Evolutionary conservation across 2,329 filamentous ascomycete species (phyloP).

Genomic region (Fusarium verrucosum): DNA sequence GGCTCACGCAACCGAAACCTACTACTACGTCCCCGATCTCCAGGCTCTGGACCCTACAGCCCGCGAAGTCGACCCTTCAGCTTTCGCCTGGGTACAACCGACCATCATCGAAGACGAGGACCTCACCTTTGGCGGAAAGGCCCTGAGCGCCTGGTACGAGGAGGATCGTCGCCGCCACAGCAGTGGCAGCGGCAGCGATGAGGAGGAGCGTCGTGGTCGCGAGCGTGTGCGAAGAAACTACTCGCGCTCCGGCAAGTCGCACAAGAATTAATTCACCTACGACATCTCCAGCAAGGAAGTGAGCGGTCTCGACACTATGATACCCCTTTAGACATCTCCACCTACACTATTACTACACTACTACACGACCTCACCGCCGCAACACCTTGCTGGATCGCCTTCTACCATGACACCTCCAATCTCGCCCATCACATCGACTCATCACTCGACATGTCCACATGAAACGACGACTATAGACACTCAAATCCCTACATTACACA

Average conservation of each 20-base stretch:
- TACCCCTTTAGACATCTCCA: constrained; percentile 30
- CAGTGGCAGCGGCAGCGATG: constrained; percentile 51
- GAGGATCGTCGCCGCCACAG: constrained; percentile 61
- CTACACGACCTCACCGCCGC: constrained; percentile 10
- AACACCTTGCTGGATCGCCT: constrained; percentile 15
- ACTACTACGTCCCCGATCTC: constrained; percentile 49
- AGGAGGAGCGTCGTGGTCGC: constrained; percentile 52
- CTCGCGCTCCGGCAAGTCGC: constrained; percentile 42
- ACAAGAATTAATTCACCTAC: constrained; percentile 44
- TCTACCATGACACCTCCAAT: constrained; percentile 9
- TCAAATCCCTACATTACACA: background rate
- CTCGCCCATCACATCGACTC: constrained; percentile 18
- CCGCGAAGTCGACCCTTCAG: constrained; percentile 48
- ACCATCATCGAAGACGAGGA: constrained; percentile 70
- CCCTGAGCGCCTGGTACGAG: constrained; percentile 68
- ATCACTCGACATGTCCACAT: constrained; percentile 27
- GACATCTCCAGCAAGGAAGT: constrained; percentile 4
- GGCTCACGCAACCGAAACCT: constrained; percentile 42
- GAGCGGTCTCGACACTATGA: constrained; percentile 32
- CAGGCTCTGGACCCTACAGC: constrained; percentile 48
- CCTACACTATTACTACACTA: background rate
- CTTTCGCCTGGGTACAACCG: constrained; percentile 60
- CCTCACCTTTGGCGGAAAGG: constrained; percentile 68
- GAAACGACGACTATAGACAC: constrained; percentile 41
- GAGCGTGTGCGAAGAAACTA: constrained; percentile 50